Conservation (phyloP, 257 asterid species). For the Capsicum baccatum region DNA sequence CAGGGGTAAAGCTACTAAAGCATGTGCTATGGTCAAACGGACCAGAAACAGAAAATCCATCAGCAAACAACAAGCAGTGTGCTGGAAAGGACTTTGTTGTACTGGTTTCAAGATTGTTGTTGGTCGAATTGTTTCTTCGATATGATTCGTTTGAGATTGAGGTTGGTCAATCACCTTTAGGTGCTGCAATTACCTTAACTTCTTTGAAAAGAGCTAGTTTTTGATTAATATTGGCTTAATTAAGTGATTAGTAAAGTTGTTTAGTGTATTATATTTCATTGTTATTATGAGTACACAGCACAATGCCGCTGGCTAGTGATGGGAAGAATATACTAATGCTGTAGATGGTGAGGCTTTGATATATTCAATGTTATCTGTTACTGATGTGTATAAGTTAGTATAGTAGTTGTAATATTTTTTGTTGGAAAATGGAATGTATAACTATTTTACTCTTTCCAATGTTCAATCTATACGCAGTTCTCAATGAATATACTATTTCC, state of each 20-base stretch:
- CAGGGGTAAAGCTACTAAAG: slow-evolving; percentile 65
- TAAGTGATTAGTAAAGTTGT: not conserved
- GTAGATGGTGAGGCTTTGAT: not conserved
- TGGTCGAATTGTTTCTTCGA: slow-evolving; percentile 84
- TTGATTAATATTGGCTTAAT: slow-evolving; percentile 36
- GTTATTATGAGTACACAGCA: not conserved
- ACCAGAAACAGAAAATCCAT: slow-evolving; percentile 64
- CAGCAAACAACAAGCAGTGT: slow-evolving; percentile 69
- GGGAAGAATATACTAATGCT: not conserved
- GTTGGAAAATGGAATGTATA: not conserved
- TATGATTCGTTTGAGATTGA: slow-evolving; percentile 80
- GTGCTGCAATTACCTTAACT: slow-evolving; percentile 53
- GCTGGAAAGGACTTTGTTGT: slow-evolving; percentile 95
- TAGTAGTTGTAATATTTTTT: not conserved
- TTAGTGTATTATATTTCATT: not conserved
- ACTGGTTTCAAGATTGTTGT: slow-evolving; percentile 66
- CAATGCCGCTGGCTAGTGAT: not conserved
- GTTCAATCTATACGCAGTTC: not conserved
- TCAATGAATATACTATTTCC: not conserved
- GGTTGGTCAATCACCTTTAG: slow-evolving; percentile 54
- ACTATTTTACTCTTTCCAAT: not conserved
- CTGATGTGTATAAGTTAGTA: not conserved
- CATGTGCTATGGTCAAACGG: slow-evolving; percentile 93
- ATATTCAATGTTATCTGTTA: not conserved
- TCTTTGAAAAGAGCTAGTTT: slow-evolving; percentile 70